Percentiles rank a stretch among this genome's conserved stretches.
phyloP scores from a whole-genome alignment of 805 yeast genomes.

The Lipomyces orientalis region DNA sequence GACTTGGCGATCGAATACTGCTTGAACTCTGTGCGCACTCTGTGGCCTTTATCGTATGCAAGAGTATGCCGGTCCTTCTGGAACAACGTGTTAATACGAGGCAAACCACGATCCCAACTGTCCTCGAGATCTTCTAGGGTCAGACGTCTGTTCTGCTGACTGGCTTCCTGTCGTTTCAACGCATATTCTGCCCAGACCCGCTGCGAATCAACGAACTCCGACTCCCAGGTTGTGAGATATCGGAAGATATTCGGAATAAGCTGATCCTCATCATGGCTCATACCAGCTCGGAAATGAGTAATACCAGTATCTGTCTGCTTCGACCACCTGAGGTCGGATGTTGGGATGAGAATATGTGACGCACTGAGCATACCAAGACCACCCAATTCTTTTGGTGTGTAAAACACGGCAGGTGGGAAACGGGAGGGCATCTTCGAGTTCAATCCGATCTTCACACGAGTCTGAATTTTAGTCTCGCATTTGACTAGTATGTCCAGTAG shows the following conservation, averaged over 20 bases:
- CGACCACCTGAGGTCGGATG: conserved; percentile 90
- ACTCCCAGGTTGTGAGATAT: conserved; percentile 94
- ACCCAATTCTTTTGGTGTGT: conserved; percentile 96
- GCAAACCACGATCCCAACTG: conserved; percentile 96
- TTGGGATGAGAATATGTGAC: conserved; percentile 91
- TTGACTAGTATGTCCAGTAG: conserved; percentile 83
- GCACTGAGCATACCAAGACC: conserved; percentile 98
- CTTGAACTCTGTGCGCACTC: conserved; percentile 79
- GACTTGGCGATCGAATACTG: conserved; percentile 71
- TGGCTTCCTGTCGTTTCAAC: conserved; percentile 83
- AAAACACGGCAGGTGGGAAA: conserved; percentile 98
- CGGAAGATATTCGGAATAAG: conserved; percentile 92
- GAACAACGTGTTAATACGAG: conserved; percentile 91
- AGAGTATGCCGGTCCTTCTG: conserved; percentile 94
- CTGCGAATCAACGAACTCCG: conserved; percentile 91
- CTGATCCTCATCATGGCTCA: conserved; percentile 75
- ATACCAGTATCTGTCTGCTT: conserved; percentile 93
- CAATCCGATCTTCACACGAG: conserved; percentile 89
- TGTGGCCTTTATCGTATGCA: conserved; percentile 93
- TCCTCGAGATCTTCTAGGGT: conserved; percentile 93
- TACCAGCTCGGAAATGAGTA: conserved; percentile 91
- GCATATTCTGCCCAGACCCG: conserved; percentile 99
- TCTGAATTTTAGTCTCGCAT: conserved; percentile 91
- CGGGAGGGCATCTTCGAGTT: conserved; percentile 98
- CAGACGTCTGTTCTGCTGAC: conserved; percentile 79